Percentiles rank a stretch among this genome's conserved stretches.
These are phyloP conservation scores for Physcia stellaris DNA, from an alignment of 495 filamentous ascomycete genomes.

Conservation along the genomic window DNA sequence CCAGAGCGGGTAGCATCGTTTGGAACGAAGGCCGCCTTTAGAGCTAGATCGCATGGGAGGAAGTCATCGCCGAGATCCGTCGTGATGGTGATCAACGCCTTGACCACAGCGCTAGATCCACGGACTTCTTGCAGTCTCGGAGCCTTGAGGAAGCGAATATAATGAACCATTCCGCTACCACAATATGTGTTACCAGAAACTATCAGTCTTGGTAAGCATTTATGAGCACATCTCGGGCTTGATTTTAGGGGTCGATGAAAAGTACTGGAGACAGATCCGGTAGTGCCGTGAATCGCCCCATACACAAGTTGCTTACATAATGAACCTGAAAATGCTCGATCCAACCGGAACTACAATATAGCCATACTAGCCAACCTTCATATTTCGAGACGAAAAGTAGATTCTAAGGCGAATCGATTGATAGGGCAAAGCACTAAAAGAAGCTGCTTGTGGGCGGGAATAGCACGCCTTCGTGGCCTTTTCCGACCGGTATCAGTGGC, in stretches of 20 bases:
- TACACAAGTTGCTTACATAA: too few relatives aligned
- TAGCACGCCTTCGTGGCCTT: constrained; percentile 31
- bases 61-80: constrained; percentile 86
- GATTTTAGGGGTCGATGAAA: too few relatives aligned
- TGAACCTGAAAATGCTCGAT: too few relatives aligned
- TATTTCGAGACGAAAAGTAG: too few relatives aligned
- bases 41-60: constrained; percentile 45
- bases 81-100: constrained; percentile 62
- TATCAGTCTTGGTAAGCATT: too few relatives aligned
- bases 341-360: too few relatives aligned
- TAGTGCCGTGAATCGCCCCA: too few relatives aligned
- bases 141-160: constrained; percentile 62
- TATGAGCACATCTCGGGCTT: too few relatives aligned
- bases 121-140: constrained; percentile 30
- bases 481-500: constrained; percentile 25
- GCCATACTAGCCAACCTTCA: too few relatives aligned
- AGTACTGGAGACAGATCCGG: too few relatives aligned
- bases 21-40: constrained; percentile 24
- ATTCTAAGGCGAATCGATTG: too few relatives aligned
- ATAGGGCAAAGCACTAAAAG: constrained; percentile 1
- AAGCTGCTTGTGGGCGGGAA: constrained; percentile 44
- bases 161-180: constrained; percentile 39
- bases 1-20: constrained; percentile 23
- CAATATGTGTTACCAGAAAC: too few relatives aligned
- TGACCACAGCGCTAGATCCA: constrained; percentile 14